A percentile compares a stretch with the other conserved stretches of the same genome.
phyloP scores from a whole-genome alignment of 2,329 filamentous ascomycete species.

The Alternaria sp. region DNA sequence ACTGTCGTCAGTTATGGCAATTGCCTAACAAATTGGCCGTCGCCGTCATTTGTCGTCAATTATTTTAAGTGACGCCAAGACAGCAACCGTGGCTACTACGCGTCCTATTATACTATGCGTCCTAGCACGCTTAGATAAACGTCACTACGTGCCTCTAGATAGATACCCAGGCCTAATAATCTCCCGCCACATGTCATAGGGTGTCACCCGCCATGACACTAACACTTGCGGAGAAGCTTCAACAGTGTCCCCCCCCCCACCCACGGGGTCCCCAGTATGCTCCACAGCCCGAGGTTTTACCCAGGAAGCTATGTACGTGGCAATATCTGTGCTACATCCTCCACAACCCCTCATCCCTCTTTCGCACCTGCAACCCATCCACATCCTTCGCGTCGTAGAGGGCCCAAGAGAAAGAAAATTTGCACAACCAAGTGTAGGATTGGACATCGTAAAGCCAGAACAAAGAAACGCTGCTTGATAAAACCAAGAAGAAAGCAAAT shows the following conservation, averaged over 20 bases:
- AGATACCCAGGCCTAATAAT: neutral
- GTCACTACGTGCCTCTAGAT: neutral
- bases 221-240: neutral
- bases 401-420: neutral
- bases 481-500: constrained; percentile 6
- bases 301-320: constrained; percentile 10
- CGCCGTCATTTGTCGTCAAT: too few relatives aligned
- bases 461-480: neutral
- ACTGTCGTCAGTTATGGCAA: too few relatives aligned
- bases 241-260: neutral
- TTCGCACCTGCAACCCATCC: neutral
- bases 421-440: neutral
- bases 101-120: too few relatives aligned
- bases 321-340: neutral
- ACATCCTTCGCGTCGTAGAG: neutral
- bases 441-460: constrained; percentile 5
- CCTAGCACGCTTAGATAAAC: too few relatives aligned
- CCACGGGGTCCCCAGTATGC: neutral
- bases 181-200: constrained; percentile 5
- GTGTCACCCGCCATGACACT: constrained; percentile 20
- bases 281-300: constrained; percentile 14
- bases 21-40: too few relatives aligned
- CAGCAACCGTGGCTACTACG: too few relatives aligned
- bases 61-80: too few relatives aligned
- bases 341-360: neutral